These are phyloP conservation scores for Protomyces macrosporus DNA, from an alignment of 1,139 yeast species.

Conservation along the genomic window DNA sequence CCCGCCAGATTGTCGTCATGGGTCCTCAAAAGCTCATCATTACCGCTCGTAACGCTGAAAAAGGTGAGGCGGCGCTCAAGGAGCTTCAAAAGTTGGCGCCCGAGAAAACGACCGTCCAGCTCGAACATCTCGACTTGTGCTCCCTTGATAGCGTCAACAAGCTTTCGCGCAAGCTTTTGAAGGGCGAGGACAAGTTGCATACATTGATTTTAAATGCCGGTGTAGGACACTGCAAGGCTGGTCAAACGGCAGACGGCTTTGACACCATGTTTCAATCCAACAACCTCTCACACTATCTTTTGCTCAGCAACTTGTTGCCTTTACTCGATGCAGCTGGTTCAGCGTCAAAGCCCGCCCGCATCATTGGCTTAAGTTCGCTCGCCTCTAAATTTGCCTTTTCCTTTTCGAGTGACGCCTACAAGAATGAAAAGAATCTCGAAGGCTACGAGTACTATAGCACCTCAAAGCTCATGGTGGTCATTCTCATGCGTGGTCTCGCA, in stretches of 20 bases:
- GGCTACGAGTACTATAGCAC: conserved; percentile 4
- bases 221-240: conserved; percentile 14
- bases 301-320: conserved; percentile 59
- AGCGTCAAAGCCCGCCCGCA: conserved; percentile 34
- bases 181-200: conserved; percentile 29
- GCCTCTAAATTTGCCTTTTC: conserved; percentile 16
- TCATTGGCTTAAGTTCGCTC: conserved; percentile 8
- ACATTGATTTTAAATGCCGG: conserved; percentile 32
- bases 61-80: conserved; percentile 35
- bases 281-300: conserved; percentile 66
- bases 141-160: conserved; percentile 40
- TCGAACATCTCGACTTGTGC: conserved; percentile 29
- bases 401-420: conserved; percentile 4
- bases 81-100: conserved; percentile 5
- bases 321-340: conserved; percentile 40
- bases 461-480: conserved; percentile 16
- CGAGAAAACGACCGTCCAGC: neutral
- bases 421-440: neutral
- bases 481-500: conserved; percentile 1
- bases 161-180: conserved; percentile 27
- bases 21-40: conserved; percentile 21
- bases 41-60: conserved; percentile 7
- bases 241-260: conserved; percentile 31
- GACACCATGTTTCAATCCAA: conserved; percentile 68
- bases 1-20: conserved; percentile 29